phyloP scores from a whole-genome alignment of 768 basidiomycete genomes.

The Mycena crocata region DNA sequence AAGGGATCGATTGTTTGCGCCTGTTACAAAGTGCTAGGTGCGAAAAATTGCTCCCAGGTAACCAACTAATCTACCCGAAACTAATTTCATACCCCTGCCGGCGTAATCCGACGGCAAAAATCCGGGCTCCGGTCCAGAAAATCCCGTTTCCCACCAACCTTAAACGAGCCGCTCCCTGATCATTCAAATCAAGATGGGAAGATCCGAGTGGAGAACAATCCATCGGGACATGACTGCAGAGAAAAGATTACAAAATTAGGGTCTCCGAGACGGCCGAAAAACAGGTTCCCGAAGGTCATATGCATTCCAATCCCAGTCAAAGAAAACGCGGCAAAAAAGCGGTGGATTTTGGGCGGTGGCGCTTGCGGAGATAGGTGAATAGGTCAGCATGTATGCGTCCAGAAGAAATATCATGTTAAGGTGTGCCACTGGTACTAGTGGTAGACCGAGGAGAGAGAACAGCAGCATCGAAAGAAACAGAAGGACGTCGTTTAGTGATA shows the following conservation, averaged over 20 bases:
- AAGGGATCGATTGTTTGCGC: slow-evolving; percentile 8
- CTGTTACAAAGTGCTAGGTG: slow-evolving; percentile 8
- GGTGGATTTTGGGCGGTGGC: too few relatives aligned
- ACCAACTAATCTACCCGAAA: slow-evolving; percentile 19
- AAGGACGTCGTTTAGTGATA: too few relatives aligned
- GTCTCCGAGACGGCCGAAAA: neutral
- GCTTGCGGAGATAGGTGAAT: too few relatives aligned
- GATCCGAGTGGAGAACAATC: neutral
- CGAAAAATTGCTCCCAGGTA: neutral
- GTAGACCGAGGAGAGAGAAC: too few relatives aligned
- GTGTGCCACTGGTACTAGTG: too few relatives aligned
- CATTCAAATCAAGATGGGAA: neutral
- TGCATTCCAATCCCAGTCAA: neutral
- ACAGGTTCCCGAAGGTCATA: neutral
- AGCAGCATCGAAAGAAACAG: too few relatives aligned
- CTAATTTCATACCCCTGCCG: neutral
- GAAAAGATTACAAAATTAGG: neutral
- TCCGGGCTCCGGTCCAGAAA: neutral
- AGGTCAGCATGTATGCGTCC: too few relatives aligned
- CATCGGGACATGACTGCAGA: neutral
- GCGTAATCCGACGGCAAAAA: neutral
- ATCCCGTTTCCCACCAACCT: neutral
- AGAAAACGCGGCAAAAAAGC: too few relatives aligned
- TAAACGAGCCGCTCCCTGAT: too few relatives aligned
- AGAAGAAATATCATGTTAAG: too few relatives aligned